A percentile compares a stretch with the other conserved stretches of the same genome.
Evolutionary conservation across 2,329 filamentous ascomycete genomes (phyloP).

Genomic region (Colletotrichum falcatum): DNA sequence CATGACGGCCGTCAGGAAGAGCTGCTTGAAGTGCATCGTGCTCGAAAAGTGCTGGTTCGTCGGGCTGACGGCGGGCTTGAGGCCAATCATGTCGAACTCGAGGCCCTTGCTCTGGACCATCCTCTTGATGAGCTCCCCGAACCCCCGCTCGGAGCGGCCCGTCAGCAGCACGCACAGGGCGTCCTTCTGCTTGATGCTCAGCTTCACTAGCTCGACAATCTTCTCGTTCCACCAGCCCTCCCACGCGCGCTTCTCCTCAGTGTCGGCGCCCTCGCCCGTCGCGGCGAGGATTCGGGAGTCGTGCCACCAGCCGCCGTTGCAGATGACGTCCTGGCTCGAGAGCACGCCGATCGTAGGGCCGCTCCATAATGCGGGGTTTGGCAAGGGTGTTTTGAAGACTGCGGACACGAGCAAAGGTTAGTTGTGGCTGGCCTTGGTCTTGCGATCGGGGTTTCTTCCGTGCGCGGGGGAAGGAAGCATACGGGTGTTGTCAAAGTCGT

Average conservation of each 20-base stretch:
- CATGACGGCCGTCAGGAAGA: slow-evolving; percentile 82
- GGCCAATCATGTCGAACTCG: slow-evolving; percentile 86
- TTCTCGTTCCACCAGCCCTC: slow-evolving; percentile 97
- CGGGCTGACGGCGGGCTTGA: slow-evolving; percentile 89
- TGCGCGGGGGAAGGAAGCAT: slow-evolving; percentile 49
- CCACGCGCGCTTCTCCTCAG: slow-evolving; percentile 88
- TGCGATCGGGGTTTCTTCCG: background rate
- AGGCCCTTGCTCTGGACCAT: slow-evolving; percentile 84
- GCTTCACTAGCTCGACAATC: slow-evolving; percentile 81
- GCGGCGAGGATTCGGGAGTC: slow-evolving; percentile 86
- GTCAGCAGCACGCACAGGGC: slow-evolving; percentile 89
- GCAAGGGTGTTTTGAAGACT: slow-evolving; percentile 93
- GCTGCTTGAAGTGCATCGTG: slow-evolving; percentile 94
- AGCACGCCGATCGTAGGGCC: slow-evolving; percentile 81
- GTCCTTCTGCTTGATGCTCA: slow-evolving; percentile 87
- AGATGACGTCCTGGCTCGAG: slow-evolving; percentile 79
- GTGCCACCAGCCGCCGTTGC: slow-evolving; percentile 97
- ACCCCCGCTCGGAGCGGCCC: slow-evolving; percentile 82
- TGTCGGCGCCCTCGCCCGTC: slow-evolving; percentile 84
- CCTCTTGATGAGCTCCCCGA: slow-evolving; percentile 82
- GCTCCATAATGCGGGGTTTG: slow-evolving; percentile 90
- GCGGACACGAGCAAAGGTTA: slow-evolving; percentile 12
- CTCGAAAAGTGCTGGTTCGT: slow-evolving; percentile 80
- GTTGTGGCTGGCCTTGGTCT: no score
- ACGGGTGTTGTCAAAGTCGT: slow-evolving; percentile 98